Conservation (phyloP, 2,329 filamentous ascomycete genomes). For the Harringtonia aguacate region DNA sequence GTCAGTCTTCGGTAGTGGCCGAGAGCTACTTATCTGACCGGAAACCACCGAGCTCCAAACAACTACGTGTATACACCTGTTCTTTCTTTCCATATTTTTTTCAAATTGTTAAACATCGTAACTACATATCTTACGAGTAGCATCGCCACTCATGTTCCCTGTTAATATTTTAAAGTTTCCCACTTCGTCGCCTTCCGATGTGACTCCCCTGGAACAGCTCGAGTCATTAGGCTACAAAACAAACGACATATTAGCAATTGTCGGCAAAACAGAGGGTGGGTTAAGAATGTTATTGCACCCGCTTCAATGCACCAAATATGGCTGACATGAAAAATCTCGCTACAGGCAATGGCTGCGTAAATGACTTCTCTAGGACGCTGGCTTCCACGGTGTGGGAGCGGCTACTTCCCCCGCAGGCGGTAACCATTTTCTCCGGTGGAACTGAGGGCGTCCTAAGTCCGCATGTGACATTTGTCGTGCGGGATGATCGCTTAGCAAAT, state of each 20-base stretch:
- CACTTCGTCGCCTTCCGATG: conserved; percentile 19
- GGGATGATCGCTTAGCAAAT: conserved; percentile 5
- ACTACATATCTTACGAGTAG: too few species aligned
- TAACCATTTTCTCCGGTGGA: conserved; percentile 21
- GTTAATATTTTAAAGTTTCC: conserved; percentile 21
- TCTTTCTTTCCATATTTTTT: too few species aligned
- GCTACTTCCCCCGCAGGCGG: conserved; percentile 16
- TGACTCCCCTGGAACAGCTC: conserved; percentile 16
- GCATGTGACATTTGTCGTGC: conserved; percentile 20
- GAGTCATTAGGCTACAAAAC: conserved; percentile 20
- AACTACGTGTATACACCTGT: too few species aligned
- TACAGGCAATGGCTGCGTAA: conserved; percentile 22
- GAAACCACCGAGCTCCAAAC: too few species aligned
- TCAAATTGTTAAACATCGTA: too few species aligned
- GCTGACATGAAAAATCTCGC: too few species aligned
- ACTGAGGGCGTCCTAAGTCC: conserved; percentile 21
- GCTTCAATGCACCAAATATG: too few species aligned
- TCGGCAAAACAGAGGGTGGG: too few species aligned
- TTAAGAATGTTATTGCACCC: too few species aligned
- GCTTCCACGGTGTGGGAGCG: conserved; percentile 20
- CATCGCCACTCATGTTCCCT: conserved; percentile 4
- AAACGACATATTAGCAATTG: too few species aligned
- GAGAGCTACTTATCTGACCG: too few species aligned
- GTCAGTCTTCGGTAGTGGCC: too few species aligned
- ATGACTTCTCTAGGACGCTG: conserved; percentile 22